A percentile compares a stretch with the other conserved stretches of the same genome.
Conservation (phyloP, 2,329 filamentous ascomycete genomes). For the Penicillium sp. region DNA sequence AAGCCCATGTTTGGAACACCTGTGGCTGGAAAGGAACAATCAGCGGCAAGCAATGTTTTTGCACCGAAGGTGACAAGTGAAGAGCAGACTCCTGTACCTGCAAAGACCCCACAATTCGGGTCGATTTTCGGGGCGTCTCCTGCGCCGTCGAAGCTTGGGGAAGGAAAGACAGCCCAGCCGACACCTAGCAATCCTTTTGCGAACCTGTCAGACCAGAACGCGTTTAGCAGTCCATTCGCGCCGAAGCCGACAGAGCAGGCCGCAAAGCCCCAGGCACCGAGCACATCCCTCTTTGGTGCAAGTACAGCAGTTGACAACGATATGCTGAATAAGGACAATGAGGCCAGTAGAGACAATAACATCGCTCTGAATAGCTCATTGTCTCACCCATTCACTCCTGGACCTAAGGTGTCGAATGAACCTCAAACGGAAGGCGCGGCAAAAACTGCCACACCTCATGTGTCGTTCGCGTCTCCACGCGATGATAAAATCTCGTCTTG, state of each 20-base stretch:
- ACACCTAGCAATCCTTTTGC: conserved; percentile 6
- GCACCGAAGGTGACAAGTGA: conserved; percentile 4
- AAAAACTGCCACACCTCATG: background rate
- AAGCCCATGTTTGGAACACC: conserved; percentile 4
- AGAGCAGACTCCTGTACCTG: conserved; percentile 4
- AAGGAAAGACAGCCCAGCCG: background rate
- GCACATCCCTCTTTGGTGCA: background rate
- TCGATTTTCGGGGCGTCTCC: conserved; percentile 29
- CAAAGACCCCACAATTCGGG: conserved; percentile 12
- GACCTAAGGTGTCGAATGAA: background rate
- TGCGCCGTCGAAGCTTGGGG: background rate
- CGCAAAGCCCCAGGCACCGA: background rate
- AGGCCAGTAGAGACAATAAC: background rate
- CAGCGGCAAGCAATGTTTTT: conserved; percentile 3
- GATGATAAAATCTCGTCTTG: background rate
- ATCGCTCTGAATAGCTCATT: background rate
- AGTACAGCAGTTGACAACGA: background rate
- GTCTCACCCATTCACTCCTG: background rate
- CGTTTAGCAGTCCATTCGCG: conserved; percentile 9
- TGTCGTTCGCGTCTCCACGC: background rate
- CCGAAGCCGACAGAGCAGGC: conserved; percentile 8
- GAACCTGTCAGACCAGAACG: conserved; percentile 3
- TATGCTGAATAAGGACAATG: background rate
- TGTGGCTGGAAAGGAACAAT: conserved; percentile 1
- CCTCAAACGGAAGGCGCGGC: background rate